phyloP scores from a whole-genome alignment of 352 stramenopile species.

The Elongisporangium anandrum region DNA sequence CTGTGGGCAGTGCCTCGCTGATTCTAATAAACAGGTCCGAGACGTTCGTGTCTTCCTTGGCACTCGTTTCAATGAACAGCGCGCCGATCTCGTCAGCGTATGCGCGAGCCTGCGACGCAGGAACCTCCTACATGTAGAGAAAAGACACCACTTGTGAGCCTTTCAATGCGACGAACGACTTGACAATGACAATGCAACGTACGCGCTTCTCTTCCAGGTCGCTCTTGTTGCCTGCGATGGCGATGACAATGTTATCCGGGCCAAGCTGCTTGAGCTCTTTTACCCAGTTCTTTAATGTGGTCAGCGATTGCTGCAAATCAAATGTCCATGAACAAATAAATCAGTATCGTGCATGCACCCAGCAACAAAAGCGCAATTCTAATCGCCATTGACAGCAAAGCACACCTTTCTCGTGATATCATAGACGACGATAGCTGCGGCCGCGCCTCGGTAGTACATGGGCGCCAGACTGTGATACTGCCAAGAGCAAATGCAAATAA shows the following conservation, averaged over 20 bases:
- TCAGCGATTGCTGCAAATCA: slow-evolving; percentile 86
- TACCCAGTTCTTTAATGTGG: slow-evolving; percentile 94
- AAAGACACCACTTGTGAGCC: neutral
- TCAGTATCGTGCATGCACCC: neutral
- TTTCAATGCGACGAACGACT: neutral
- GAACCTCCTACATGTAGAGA: slow-evolving; percentile 61
- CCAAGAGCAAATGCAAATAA: neutral
- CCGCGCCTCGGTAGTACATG: slow-evolving; percentile 99
- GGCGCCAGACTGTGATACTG: slow-evolving; percentile 95
- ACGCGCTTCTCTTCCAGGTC: slow-evolving; percentile 88
- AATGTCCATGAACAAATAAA: slow-evolving; percentile 9
- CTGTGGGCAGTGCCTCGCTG: slow-evolving; percentile 75
- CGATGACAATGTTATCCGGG: slow-evolving; percentile 93
- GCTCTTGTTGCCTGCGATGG: slow-evolving; percentile 94
- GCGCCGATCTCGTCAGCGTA: slow-evolving; percentile 92
- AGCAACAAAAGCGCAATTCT: slow-evolving; percentile 2
- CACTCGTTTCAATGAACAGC: slow-evolving; percentile 93
- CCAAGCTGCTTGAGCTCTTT: slow-evolving; percentile 91
- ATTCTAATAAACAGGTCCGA: slow-evolving; percentile 92
- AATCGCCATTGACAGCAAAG: too few species aligned
- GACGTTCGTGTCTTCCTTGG: slow-evolving; percentile 93
- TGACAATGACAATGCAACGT: slow-evolving; percentile 3
- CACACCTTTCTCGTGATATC: slow-evolving; percentile 95
- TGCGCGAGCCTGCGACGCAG: slow-evolving; percentile 72
- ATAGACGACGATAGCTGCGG: slow-evolving; percentile 96